These are phyloP conservation scores for Endoconidiophora polonica DNA, from an alignment of 2,329 filamentous ascomycete genomes.

Conservation along the genomic window DNA sequence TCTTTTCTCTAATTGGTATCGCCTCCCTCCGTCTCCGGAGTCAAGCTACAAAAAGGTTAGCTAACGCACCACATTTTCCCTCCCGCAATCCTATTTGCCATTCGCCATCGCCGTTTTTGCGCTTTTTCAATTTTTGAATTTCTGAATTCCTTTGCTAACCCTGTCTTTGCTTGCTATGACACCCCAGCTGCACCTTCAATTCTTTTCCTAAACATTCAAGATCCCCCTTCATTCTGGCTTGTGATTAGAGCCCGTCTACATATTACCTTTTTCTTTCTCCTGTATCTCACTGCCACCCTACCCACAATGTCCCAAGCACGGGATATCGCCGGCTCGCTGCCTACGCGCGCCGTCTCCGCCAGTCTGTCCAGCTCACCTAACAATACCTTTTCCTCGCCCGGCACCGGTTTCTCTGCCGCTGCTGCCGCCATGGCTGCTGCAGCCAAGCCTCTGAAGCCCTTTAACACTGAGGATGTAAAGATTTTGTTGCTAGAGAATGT, in stretches of 20 bases:
- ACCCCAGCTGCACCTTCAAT: background rate
- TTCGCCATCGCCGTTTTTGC: slow-evolving; percentile 2
- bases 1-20: background rate
- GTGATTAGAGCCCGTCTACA: no score
- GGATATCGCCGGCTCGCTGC: slow-evolving; percentile 29
- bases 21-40: slow-evolving; percentile 11
- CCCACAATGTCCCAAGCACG: slow-evolving; percentile 21
- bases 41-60: background rate
- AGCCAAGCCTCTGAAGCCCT: slow-evolving; percentile 76
- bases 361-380: slow-evolving; percentile 60
- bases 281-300: background rate
- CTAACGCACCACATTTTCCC: background rate
- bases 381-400: slow-evolving; percentile 57
- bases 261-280: background rate
- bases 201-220: background rate
- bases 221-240: no score
- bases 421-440: slow-evolving; percentile 13
- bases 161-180: background rate
- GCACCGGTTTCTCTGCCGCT: slow-evolving; percentile 26
- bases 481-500: slow-evolving; percentile 92
- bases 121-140: background rate
- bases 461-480: slow-evolving; percentile 90
- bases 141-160: background rate
- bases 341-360: slow-evolving; percentile 29
- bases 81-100: slow-evolving; percentile 11